Base-by-base conservation (phyloP, 75 land plant species). In the Picea glauca region DNA sequence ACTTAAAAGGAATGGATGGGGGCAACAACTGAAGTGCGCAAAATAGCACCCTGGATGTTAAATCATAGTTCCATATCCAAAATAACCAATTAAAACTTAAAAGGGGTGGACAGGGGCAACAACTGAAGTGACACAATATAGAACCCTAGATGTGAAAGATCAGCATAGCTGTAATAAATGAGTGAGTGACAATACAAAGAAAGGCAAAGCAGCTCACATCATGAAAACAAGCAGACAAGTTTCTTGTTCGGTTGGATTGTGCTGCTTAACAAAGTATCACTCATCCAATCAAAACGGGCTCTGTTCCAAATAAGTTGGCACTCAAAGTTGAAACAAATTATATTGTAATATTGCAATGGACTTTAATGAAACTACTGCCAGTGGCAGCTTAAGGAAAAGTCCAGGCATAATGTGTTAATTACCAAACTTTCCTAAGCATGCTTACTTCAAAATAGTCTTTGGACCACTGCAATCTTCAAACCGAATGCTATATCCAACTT, bases 401-500 rank as follows among this genome's bases (percentile, higher is more conserved):
- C 35, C 7, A 38, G 0, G 18, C 18, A 33, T 33, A 32, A 32
- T 66, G 40, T 18, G 15, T 66, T 15, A 17, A 15, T 9, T 33
- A 38, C 20, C n/a, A 35, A 66, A 7, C 7, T 66, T 66, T 66
- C 35, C 20, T 20, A 33, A 35, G 32, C 6, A 30, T 61, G 70
- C 85, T 15, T 78, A 85, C 87, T 85, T 85, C 26, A 85, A 80
- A 79, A 79, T n/a, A 62, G 87, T 86, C 63, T 86, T 84, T 58
- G 87, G 50, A 33, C 87, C 74, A 75, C 87, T 86, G 72, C 87
- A 86, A 75, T 86, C 87, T 58, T 86, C 87, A 73, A 86, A 86
- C 1, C 87, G 86, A 58, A 86, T 86, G 67, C 82, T 86, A 60
- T 80, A 86, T 38, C 87, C 87, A 33, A 86, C 87, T 80, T 86